Base-by-base conservation (phyloP, 768 basidiomycete species). In the Macrolepiota fuliginosa region DNA sequence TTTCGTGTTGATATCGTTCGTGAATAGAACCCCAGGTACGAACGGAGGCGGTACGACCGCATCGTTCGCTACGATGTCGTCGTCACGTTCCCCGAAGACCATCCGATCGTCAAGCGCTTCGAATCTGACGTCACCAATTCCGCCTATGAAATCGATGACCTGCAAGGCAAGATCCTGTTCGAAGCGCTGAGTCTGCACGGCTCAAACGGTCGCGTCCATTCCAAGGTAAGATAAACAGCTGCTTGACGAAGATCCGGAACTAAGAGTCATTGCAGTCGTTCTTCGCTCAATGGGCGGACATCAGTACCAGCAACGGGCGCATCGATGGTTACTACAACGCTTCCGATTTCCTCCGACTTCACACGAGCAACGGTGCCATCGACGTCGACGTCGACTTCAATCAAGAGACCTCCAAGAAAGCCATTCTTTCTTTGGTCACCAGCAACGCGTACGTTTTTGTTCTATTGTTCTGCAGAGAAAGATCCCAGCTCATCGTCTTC, bases 301-400 rank as follows among this genome's bases (percentile, higher is more conserved):
- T 61, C 27, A 27, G 10, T 3, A 61, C 60, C 4, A 49, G 53
- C 4, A 61, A 61, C 25, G 54, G 53, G 3, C 22, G 9, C 9
- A 61, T 61, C 13, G 53, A 54, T 6, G 60, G 60, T 4, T 27
- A 55, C 42, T 61, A 19, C 13, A 61, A 50, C 29, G 42, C 52
- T 7, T 61, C 60, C 4, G 60, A 61, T 49, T 15, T 36, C 24
- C 37, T 61, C 35, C 22, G 25, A 1, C 53, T 61, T 22, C 45
- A 36, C 22, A 55, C 60, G 1, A 55, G 53, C 53, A 61, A 61
- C 22, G 45, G 53, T 19, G 9, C 10, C 9, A 37, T 61, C 17
- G 60, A 61, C 46, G 45, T 61, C 19, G 25, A 52, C 32, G 42
- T 61, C 11, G 60, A 61, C 17, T 55, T 61, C 54, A 54, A 49